These are phyloP conservation scores for Akanthomyces muscarius DNA, from an alignment of 2,329 filamentous ascomycete species.

Conservation along the genomic window DNA sequence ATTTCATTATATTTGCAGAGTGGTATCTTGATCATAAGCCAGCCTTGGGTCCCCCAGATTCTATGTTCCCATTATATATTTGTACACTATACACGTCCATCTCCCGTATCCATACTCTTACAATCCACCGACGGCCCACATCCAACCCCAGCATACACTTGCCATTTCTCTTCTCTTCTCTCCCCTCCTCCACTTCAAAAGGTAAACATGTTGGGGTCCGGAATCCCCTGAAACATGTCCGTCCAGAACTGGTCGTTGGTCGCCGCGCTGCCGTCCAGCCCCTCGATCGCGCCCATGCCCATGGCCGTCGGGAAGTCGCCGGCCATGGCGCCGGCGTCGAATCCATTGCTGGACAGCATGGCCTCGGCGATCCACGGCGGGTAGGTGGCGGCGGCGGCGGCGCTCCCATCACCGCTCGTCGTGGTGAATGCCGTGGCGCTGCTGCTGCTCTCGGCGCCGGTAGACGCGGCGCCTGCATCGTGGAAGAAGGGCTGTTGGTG, in stretches of 20 bases:
- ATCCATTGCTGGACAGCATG: background rate
- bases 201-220: slow-evolving; percentile 32
- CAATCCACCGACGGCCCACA: too few relatives aligned
- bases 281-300: background rate
- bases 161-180: too few relatives aligned
- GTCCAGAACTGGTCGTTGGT: slow-evolving; percentile 40
- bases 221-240: slow-evolving; percentile 34
- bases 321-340: background rate
- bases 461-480: background rate
- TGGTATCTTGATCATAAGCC: background rate
- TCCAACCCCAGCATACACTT: too few relatives aligned
- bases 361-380: slow-evolving; percentile 16
- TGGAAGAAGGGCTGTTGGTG: background rate
- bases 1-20: background rate
- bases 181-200: slow-evolving; percentile 23
- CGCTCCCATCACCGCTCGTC: slow-evolving; percentile 2
- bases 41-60: too few relatives aligned
- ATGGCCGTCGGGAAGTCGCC: slow-evolving; percentile 7
- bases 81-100: too few relatives aligned
- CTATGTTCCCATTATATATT: too few relatives aligned
- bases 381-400: background rate
- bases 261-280: slow-evolving; percentile 22
- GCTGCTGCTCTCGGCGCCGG: slow-evolving; percentile 3
- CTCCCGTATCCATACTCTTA: too few relatives aligned
- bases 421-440: slow-evolving; percentile 7